Conservation (phyloP, 495 filamentous ascomycete species). For the Aspergillus kassunensis region DNA sequence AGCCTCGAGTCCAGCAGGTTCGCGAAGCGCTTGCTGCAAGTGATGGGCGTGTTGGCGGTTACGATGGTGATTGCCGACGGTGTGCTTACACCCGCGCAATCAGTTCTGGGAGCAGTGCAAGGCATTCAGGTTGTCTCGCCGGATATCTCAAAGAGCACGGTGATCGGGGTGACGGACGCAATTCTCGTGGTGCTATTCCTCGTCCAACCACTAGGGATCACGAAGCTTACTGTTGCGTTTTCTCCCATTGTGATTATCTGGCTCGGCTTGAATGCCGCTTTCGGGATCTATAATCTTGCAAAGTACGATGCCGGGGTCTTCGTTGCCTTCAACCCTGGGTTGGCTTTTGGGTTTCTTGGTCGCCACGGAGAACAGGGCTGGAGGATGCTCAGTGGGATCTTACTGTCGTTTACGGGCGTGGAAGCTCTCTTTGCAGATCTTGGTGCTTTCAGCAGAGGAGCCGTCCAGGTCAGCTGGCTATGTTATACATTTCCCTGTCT, state of each 20-base stretch:
- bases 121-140: constrained; percentile 48
- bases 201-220: constrained; percentile 67
- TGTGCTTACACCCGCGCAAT: constrained; percentile 23
- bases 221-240: constrained; percentile 60
- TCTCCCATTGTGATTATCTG: constrained; percentile 72
- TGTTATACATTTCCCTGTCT: constrained; percentile 62
- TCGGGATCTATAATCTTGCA: constrained; percentile 68
- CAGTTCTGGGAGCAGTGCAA: constrained; percentile 34
- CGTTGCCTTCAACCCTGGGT: constrained; percentile 65
- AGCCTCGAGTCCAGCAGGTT: constrained; percentile 54
- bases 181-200: constrained; percentile 66
- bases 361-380: constrained; percentile 61
- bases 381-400: constrained; percentile 62
- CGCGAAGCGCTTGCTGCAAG: constrained; percentile 53
- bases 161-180: constrained; percentile 64
- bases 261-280: constrained; percentile 62
- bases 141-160: constrained; percentile 41
- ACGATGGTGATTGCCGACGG: constrained; percentile 63
- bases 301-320: constrained; percentile 62
- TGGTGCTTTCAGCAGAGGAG: constrained; percentile 59
- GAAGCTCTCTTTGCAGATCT: constrained; percentile 74
- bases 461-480: constrained; percentile 65
- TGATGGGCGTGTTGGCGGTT: constrained; percentile 67
- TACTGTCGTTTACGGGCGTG: constrained; percentile 70
- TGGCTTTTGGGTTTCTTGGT: constrained; percentile 57